Percentiles rank a stretch among this genome's conserved stretches.
Conservation (phyloP, 495 filamentous ascomycete genomes). For the Podospora fimiseda region DNA sequence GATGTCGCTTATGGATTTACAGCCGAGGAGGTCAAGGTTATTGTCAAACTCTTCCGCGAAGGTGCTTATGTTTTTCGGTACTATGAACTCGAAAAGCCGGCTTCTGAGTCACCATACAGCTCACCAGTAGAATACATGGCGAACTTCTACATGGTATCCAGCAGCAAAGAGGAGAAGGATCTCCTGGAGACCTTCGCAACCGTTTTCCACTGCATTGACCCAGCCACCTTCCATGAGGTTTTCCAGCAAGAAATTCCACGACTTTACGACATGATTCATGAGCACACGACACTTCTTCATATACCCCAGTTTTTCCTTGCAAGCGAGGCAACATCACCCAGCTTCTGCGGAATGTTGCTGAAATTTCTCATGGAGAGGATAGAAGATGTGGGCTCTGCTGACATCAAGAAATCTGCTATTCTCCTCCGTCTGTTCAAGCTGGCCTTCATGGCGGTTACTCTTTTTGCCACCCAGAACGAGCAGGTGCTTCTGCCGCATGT, state of each 20-base stretch:
- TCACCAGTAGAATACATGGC: slow-evolving; percentile 84
- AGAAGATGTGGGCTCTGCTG: slow-evolving; percentile 85
- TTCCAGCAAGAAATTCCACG: slow-evolving; percentile 96
- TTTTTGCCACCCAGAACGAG: slow-evolving; percentile 93
- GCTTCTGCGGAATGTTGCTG: slow-evolving; percentile 95
- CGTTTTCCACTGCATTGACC: slow-evolving; percentile 97
- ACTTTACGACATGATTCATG: slow-evolving; percentile 96
- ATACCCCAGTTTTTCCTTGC: slow-evolving; percentile 97
- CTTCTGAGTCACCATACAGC: slow-evolving; percentile 64
- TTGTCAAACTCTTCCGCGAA: slow-evolving; percentile 95
- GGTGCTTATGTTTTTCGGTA: slow-evolving; percentile 94
- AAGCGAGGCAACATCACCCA: slow-evolving; percentile 93
- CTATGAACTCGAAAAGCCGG: slow-evolving; percentile 80
- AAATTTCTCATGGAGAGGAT: slow-evolving; percentile 96
- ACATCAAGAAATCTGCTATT: slow-evolving; percentile 85
- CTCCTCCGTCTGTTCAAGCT: slow-evolving; percentile 94
- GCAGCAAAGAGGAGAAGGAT: slow-evolving; percentile 94
- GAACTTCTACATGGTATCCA: slow-evolving; percentile 86
- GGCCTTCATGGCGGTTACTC: slow-evolving; percentile 97
- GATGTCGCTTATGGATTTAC: slow-evolving; percentile 97
- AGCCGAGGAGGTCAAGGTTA: slow-evolving; percentile 92
- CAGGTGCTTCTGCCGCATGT: slow-evolving; percentile 93
- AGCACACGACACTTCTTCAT: slow-evolving; percentile 88
- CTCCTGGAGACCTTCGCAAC: slow-evolving; percentile 96
- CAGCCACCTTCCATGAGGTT: slow-evolving; percentile 96